These are phyloP conservation scores for Sesbania bispinosa DNA, from an alignment of 306 rosid genomes.

Conservation along the genomic window DNA sequence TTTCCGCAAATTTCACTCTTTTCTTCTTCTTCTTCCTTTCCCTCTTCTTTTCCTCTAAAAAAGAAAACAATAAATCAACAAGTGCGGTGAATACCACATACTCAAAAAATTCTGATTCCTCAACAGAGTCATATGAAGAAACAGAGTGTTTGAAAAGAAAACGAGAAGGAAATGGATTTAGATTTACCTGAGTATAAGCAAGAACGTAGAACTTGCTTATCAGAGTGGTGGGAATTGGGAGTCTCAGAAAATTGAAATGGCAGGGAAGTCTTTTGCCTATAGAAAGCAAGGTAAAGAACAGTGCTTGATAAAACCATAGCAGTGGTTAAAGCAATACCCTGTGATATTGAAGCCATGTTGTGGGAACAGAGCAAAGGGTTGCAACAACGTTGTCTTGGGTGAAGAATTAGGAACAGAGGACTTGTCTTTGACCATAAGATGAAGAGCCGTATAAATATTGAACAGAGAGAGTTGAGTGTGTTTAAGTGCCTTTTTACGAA, in stretches of 20 bases:
- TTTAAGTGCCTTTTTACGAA: neutral
- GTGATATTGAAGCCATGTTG: conserved; percentile 53
- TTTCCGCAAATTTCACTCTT: conserved; percentile 65
- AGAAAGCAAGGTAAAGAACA: conserved; percentile 41
- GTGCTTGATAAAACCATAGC: conserved; percentile 55
- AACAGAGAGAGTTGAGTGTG: neutral
- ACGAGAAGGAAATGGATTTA: neutral
- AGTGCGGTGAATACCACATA: neutral
- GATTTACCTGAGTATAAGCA: conserved; percentile 61
- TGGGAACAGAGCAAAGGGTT: neutral
- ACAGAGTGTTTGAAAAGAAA: neutral
- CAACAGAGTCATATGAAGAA: too few relatives aligned
- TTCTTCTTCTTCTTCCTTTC: conserved; percentile 46
- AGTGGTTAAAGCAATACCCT: conserved; percentile 50
- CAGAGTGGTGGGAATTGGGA: neutral
- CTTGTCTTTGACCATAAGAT: conserved; percentile 26
- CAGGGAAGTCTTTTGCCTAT: conserved; percentile 15
- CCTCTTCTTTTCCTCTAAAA: conserved; percentile 43
- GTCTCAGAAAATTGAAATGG: neutral
- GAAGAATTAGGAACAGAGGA: conserved; percentile 13
- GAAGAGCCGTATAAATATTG: conserved; percentile 11
- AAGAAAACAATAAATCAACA: neutral
- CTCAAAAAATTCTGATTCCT: neutral
- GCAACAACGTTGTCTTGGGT: neutral
- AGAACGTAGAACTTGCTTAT: conserved; percentile 43